Evolutionary conservation across 208 protist genomes (phyloP).

Genomic region (Acanthamoeba divionensis): DNA sequence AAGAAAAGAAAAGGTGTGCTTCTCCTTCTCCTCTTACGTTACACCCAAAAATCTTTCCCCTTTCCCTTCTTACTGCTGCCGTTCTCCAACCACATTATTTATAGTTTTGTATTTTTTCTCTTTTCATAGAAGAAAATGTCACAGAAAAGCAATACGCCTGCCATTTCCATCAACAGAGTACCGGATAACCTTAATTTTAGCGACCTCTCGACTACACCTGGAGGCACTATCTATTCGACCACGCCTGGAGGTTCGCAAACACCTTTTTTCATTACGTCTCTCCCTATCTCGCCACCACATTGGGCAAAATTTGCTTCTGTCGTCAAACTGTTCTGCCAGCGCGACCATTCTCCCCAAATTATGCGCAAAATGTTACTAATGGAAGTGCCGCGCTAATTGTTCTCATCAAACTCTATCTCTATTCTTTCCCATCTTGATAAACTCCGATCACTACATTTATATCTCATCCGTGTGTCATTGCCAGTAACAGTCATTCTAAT

Average conservation of each 20-base stretch:
- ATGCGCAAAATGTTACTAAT: too few relatives aligned
- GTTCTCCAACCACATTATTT: too few relatives aligned
- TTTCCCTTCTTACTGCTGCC: too few relatives aligned
- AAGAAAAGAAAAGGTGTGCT: too few relatives aligned
- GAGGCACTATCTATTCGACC: slow-evolving; percentile 55
- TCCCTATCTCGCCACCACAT: too few relatives aligned
- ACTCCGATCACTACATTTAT: neutral
- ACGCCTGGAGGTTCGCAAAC: slow-evolving; percentile 33
- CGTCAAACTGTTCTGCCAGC: too few relatives aligned
- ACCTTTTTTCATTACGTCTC: neutral
- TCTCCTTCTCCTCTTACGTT: too few relatives aligned
- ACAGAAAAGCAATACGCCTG: slow-evolving; percentile 26
- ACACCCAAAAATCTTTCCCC: too few relatives aligned
- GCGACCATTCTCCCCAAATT: too few relatives aligned
- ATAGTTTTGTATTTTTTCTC: too few relatives aligned
- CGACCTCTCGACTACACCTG: slow-evolving; percentile 47
- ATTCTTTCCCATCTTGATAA: neutral
- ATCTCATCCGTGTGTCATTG: neutral
- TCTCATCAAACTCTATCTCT: neutral
- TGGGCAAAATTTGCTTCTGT: too few relatives aligned
- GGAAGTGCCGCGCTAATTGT: too few relatives aligned
- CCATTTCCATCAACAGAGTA: slow-evolving; percentile 32
- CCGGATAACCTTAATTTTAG: slow-evolving; percentile 47
- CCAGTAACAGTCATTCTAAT: neutral
- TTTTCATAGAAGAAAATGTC: slow-evolving; percentile 19